Conservation (phyloP, 805 yeast genomes). For the Ogataea naganishii region DNA sequence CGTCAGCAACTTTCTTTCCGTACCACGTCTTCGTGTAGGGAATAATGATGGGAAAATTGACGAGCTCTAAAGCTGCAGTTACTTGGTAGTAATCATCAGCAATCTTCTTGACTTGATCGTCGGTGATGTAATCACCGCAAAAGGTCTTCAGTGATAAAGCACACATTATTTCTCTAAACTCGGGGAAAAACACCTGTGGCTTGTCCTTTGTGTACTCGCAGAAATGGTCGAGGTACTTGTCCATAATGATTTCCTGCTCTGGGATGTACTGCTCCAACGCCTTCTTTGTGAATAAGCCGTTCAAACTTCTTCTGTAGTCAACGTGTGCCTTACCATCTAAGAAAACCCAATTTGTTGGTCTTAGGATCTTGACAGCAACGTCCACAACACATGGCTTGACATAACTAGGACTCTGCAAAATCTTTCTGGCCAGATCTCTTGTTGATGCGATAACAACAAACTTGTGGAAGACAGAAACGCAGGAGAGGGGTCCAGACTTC, state of each 20-base stretch:
- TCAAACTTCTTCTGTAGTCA: conserved; percentile 86
- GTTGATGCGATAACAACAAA: conserved; percentile 90
- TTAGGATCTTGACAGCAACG: conserved; percentile 85
- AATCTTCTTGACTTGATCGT: conserved; percentile 77
- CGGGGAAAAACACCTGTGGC: conserved; percentile 77
- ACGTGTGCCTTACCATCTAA: conserved; percentile 92
- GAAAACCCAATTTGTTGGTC: conserved; percentile 98
- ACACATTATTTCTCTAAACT: conserved; percentile 92
- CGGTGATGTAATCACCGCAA: conserved; percentile 92
- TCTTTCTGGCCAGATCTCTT: conserved; percentile 82
- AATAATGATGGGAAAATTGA: conserved; percentile 92
- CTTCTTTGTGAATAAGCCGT: conserved; percentile 77
- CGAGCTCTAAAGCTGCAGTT: conserved; percentile 94
- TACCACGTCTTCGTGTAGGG: conserved; percentile 98
- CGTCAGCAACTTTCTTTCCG: conserved; percentile 88
- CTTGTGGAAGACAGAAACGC: conserved; percentile 97
- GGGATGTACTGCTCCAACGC: conserved; percentile 85
- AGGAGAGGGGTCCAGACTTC: conserved; percentile 89
- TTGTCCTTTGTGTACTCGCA: conserved; percentile 45
- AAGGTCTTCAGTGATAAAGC: conserved; percentile 89
- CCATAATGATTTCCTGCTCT: conserved; percentile 76
- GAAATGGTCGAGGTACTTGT: conserved; percentile 65
- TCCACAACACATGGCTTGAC: conserved; percentile 98
- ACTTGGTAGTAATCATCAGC: conserved; percentile 90
- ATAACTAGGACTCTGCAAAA: conserved; percentile 73